phyloP scores from a whole-genome alignment of 2,329 filamentous ascomycete species.

The Penicillium sp. region DNA sequence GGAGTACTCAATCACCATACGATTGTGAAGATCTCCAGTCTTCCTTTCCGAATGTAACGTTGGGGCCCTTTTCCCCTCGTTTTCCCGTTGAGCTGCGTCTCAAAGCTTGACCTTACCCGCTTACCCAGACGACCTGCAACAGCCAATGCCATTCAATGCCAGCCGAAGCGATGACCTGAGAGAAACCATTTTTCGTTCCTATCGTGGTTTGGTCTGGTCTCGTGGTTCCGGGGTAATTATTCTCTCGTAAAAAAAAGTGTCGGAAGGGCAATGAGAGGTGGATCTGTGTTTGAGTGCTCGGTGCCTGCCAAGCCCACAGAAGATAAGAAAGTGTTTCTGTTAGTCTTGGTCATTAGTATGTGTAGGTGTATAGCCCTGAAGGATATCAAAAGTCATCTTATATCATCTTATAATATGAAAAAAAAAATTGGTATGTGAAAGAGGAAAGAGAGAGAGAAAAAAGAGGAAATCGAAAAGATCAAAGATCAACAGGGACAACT shows the following conservation, averaged over 20 bases:
- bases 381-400: background rate
- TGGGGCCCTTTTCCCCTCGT: slow-evolving; percentile 17
- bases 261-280: slow-evolving; percentile 4
- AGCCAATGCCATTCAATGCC: slow-evolving; percentile 1
- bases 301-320: slow-evolving; percentile 3
- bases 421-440: no score
- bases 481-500: background rate
- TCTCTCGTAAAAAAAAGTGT: slow-evolving; percentile 18
- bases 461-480: background rate
- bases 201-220: background rate
- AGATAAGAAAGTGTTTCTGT: slow-evolving; percentile 18
- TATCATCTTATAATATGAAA: background rate
- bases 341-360: slow-evolving; percentile 9
- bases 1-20: background rate
- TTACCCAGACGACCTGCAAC: slow-evolving; percentile 12
- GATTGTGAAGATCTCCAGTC: background rate
- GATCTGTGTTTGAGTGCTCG: slow-evolving; percentile 14
- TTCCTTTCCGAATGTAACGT: slow-evolving; percentile 15
- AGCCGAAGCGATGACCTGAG: background rate
- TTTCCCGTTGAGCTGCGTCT: slow-evolving; percentile 9
- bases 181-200: background rate
- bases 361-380: background rate
- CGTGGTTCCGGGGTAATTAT: slow-evolving; percentile 25
- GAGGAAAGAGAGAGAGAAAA: background rate
- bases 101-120: background rate